Conservation (phyloP, 306 rosid species). For the Glycine soja region DNA sequence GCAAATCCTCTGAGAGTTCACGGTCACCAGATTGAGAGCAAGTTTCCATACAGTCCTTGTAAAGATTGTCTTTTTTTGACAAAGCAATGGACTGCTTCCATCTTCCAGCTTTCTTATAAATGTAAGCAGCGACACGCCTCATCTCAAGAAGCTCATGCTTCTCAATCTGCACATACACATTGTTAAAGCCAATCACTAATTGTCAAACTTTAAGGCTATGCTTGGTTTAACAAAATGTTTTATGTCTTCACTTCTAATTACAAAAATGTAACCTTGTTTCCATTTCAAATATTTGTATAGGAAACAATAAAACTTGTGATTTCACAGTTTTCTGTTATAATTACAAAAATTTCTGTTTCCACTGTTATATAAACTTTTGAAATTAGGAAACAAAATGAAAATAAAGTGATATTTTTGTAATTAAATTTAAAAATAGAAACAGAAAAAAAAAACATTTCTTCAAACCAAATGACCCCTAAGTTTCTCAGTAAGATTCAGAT, state of each 20-base stretch:
- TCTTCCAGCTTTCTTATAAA: constrained; percentile 87
- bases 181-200: constrained; percentile 29
- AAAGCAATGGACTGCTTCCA: constrained; percentile 92
- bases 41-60: constrained; percentile 94
- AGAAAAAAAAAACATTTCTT: neutral
- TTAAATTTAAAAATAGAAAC: neutral
- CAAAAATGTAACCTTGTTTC: neutral
- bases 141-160: constrained; percentile 88
- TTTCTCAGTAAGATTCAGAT: constrained; percentile 24
- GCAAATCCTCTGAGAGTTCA: constrained; percentile 85
- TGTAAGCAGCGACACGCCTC: constrained; percentile 91
- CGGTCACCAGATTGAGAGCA: constrained; percentile 87
- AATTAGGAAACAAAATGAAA: neutral
- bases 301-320: neutral
- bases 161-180: constrained; percentile 66
- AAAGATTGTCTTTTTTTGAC: constrained; percentile 87
- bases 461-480: neutral
- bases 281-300: neutral
- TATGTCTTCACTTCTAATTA: neutral
- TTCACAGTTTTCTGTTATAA: neutral
- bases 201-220: neutral
- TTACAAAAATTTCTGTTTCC: neutral
- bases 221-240: neutral
- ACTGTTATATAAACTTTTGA: neutral
- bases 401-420: neutral